These are phyloP conservation scores for Neurospora sp. DNA, from an alignment of 495 filamentous ascomycete genomes.

Conservation along the genomic window DNA sequence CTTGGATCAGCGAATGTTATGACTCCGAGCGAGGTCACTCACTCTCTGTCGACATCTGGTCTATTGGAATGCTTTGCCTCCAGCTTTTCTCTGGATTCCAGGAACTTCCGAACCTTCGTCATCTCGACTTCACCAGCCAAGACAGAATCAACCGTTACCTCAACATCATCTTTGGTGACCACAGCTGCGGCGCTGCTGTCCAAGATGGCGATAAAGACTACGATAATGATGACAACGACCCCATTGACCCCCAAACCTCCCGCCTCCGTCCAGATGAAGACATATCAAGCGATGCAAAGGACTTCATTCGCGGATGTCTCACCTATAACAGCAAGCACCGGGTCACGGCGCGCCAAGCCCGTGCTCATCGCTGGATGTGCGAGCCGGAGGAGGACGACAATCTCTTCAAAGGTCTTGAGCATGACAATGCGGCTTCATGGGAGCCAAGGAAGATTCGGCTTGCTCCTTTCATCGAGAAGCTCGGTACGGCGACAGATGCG, in stretches of 20 bases:
- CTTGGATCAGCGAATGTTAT: conserved; percentile 13
- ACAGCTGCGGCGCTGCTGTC: not conserved
- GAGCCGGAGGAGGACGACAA: conserved; percentile 34
- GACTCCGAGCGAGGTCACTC: conserved; percentile 11
- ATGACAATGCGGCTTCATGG: conserved; percentile 7
- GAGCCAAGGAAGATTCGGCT: conserved; percentile 8
- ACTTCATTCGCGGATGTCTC: conserved; percentile 68
- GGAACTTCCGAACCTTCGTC: conserved; percentile 3
- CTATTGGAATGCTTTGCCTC: conserved; percentile 31
- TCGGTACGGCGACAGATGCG: not conserved
- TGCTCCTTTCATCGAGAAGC: not conserved
- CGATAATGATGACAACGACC: not conserved
- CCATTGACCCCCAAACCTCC: not conserved
- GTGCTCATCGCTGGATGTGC: conserved; percentile 50
- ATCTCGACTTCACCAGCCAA: conserved; percentile 8
- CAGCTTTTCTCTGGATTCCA: conserved; percentile 14
- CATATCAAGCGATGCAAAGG: conserved; percentile 55
- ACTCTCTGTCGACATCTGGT: conserved; percentile 35
- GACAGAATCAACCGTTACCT: conserved; percentile 6
- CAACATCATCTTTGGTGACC: conserved; percentile 41
- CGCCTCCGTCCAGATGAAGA: conserved; percentile 50
- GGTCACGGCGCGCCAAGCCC: conserved; percentile 67
- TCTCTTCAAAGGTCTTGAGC: conserved; percentile 37
- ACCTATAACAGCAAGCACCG: conserved; percentile 60
- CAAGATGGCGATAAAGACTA: not conserved